A percentile compares a stretch with the other conserved stretches of the same genome.
phyloP scores from a whole-genome alignment of 2,329 filamentous ascomycete species.

The Colletotrichum sp. region DNA sequence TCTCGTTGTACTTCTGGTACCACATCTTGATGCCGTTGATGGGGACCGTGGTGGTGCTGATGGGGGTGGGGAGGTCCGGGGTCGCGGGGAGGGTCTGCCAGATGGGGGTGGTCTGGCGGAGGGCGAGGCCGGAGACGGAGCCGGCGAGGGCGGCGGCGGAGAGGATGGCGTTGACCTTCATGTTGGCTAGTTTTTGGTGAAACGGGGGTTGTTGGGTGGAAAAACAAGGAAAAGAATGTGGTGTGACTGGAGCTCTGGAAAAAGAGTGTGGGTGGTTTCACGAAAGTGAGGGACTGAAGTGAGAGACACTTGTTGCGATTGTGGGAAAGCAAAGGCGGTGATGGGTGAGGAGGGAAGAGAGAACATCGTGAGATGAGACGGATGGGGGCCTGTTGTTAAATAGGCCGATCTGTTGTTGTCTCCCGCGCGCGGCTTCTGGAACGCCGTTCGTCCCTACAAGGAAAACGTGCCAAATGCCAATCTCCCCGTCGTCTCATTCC shows the following conservation, averaged over 20 bases:
- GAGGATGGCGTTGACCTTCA: constrained; percentile 9
- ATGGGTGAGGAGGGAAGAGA: background rate
- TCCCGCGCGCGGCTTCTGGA: background rate
- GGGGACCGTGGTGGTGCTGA: constrained; percentile 28
- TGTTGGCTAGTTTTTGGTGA: background rate
- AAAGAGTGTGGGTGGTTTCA: background rate
- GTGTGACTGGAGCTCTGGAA: background rate
- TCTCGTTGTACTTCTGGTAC: constrained; percentile 45
- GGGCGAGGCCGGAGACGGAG: constrained; percentile 24
- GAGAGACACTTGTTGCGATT: background rate
- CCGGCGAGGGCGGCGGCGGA: background rate
- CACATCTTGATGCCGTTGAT: constrained; percentile 44
- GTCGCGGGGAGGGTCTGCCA: constrained; percentile 41
- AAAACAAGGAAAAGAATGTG: background rate
- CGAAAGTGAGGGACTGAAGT: constrained; percentile 3
- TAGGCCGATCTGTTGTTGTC: background rate
- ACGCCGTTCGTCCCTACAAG: background rate
- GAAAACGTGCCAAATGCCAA: background rate
- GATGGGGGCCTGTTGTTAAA: background rate
- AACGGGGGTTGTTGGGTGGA: background rate
- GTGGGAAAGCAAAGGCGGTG: background rate
- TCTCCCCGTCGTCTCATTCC: background rate
- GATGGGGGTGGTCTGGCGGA: constrained; percentile 28
- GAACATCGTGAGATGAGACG: background rate
- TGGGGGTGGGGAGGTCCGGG: constrained; percentile 38